Evolutionary conservation across 805 yeast genomes (phyloP).

Genomic region (Yamadazyma insecticola): DNA sequence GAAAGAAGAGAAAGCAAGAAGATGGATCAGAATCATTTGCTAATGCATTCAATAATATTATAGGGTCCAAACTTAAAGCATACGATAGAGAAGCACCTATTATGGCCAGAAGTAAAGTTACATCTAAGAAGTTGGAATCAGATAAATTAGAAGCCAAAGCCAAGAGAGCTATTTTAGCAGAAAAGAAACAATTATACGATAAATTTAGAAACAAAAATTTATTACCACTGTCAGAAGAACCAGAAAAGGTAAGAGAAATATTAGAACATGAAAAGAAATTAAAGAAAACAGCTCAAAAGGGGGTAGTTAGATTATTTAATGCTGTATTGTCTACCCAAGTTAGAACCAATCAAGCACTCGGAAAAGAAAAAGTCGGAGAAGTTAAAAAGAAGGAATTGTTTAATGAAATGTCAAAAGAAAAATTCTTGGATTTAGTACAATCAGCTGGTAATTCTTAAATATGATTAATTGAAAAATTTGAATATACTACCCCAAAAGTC

Average conservation of each 20-base stretch:
- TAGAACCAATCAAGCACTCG: conserved; percentile 47
- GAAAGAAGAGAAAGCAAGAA: conserved; percentile 52
- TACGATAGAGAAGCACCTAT: conserved; percentile 88
- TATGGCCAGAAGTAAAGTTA: conserved; percentile 74
- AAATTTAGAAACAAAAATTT: conserved; percentile 64
- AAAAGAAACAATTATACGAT: conserved; percentile 64
- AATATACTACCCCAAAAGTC: too few relatives aligned
- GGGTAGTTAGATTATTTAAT: conserved; percentile 80
- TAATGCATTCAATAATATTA: conserved; percentile 74
- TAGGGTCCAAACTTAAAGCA: conserved; percentile 83
- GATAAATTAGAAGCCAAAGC: conserved; percentile 85
- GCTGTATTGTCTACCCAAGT: conserved; percentile 79
- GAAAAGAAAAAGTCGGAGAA: conserved; percentile 41
- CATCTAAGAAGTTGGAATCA: conserved; percentile 67
- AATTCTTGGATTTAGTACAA: conserved; percentile 74
- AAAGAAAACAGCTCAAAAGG: conserved; percentile 80
- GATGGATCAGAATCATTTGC: conserved; percentile 80
- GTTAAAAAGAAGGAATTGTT: conserved; percentile 56
- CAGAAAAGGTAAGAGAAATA: conserved; percentile 49
- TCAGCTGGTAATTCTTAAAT: conserved; percentile 6
- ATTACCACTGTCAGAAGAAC: conserved; percentile 57
- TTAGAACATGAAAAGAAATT: conserved; percentile 65
- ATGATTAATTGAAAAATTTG: too few relatives aligned
- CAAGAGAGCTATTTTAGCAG: conserved; percentile 59
- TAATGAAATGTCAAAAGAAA: conserved; percentile 83